Percentiles rank a stretch among this genome's conserved stretches.
These are phyloP conservation scores for Plasmodium vinckei DNA, from an alignment of 169 alveolate species.

Conservation along the genomic window DNA sequence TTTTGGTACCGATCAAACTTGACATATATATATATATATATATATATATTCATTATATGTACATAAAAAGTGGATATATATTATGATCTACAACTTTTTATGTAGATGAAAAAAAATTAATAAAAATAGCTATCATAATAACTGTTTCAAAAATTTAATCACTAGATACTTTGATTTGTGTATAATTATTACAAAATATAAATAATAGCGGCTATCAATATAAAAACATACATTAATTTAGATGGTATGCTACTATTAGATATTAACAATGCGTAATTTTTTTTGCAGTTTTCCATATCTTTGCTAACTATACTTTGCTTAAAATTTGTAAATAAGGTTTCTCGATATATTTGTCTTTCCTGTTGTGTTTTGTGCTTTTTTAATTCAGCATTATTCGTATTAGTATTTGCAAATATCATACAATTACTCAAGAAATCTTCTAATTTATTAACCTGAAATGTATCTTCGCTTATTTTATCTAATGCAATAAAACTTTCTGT, in stretches of 20 bases:
- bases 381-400: neutral
- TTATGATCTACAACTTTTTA: too few relatives aligned
- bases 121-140: too few relatives aligned
- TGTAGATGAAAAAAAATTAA: too few relatives aligned
- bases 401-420: neutral
- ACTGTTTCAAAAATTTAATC: neutral
- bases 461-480: conserved; percentile 5
- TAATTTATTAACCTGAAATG: conserved; percentile 13
- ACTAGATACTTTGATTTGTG: neutral
- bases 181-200: conserved; percentile 8
- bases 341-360: neutral
- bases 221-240: conserved; percentile 18
- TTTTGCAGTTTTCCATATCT: conserved; percentile 33
- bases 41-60: too few relatives aligned
- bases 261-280: conserved; percentile 2
- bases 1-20: too few relatives aligned
- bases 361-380: neutral
- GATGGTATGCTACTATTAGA: conserved; percentile 1
- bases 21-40: too few relatives aligned
- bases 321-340: conserved; percentile 1
- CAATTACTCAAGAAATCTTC: conserved; percentile 30
- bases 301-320: conserved; percentile 30
- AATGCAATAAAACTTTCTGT: conserved; percentile 24
- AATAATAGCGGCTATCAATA: conserved; percentile 7
- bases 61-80: too few relatives aligned